phyloP scores from a whole-genome alignment of 192 early-diverging fungal genomes.

The Coemansia sp. region DNA sequence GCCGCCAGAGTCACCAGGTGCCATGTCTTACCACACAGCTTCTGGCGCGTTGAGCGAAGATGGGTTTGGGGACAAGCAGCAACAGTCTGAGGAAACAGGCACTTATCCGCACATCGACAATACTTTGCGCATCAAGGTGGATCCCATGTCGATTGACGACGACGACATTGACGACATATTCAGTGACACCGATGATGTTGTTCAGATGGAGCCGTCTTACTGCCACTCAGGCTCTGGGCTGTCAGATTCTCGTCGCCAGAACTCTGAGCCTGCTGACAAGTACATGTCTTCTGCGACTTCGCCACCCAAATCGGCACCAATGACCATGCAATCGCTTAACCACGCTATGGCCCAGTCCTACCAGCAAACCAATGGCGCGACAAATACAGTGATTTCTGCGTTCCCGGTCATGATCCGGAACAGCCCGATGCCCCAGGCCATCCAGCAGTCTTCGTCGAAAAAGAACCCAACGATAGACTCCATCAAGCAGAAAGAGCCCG shows the following conservation, averaged over 20 bases:
- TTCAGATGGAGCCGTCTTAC: conserved; percentile 49
- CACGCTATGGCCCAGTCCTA: conserved; percentile 28
- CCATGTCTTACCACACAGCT: conserved; percentile 41
- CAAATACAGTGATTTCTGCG: conserved; percentile 27
- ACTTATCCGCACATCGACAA: conserved; percentile 9
- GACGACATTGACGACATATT: conserved; percentile 49
- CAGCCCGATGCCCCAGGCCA: not conserved
- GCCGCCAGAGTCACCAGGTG: conserved; percentile 24
- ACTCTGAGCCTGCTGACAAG: not conserved
- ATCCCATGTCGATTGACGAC: conserved; percentile 26
- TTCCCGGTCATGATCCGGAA: conserved; percentile 35
- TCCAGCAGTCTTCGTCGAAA: conserved; percentile 13
- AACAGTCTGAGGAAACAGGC: not conserved
- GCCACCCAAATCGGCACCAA: conserved; percentile 24
- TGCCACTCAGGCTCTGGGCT: conserved; percentile 41
- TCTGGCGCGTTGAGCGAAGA: conserved; percentile 28
- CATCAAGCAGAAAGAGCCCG: conserved; percentile 18
- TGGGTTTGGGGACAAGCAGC: not conserved
- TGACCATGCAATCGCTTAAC: conserved; percentile 42
- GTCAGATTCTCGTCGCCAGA: conserved; percentile 8
- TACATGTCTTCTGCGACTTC: conserved; percentile 14
- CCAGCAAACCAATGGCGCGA: not conserved
- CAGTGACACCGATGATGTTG: conserved; percentile 43
- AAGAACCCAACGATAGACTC: not conserved
- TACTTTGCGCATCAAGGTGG: conserved; percentile 45